Evolutionary conservation across 257 asterid genomes (phyloP).

Genomic region (Gentiana dahurica): DNA sequence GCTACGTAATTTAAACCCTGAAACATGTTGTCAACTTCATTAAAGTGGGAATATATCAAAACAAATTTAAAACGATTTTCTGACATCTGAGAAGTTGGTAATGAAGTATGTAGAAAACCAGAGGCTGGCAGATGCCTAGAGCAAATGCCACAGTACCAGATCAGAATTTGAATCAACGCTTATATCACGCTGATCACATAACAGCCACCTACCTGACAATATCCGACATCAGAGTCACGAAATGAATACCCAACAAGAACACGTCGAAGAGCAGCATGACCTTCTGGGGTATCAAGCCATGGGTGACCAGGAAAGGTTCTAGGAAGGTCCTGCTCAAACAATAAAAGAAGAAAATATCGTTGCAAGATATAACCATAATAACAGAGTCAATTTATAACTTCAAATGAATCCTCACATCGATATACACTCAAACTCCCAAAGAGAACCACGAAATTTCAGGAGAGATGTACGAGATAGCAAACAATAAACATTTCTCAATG

Average conservation of each 20-base stretch:
- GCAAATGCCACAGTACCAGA: no score
- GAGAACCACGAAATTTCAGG: no score
- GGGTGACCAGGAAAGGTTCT: conserved; percentile 99
- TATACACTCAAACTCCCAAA: no score
- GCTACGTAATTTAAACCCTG: conserved; percentile 97
- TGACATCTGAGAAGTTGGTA: not conserved
- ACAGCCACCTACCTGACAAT: conserved; percentile 65
- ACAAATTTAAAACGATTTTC: not conserved
- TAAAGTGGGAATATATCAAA: not conserved
- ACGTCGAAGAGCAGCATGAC: conserved; percentile 93
- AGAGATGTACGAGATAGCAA: no score
- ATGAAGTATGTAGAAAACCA: not conserved
- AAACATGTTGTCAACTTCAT: conserved; percentile 3
- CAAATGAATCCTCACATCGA: no score
- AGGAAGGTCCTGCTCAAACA: conserved; percentile 69
- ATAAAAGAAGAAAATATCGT: not conserved
- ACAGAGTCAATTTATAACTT: no score
- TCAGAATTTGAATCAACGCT: no score
- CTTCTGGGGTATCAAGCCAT: conserved; percentile 88
- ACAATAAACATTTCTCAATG: no score
- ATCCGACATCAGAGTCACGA: conserved; percentile 98
- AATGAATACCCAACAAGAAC: conserved; percentile 95
- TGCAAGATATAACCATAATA: no score
- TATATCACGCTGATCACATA: not conserved
- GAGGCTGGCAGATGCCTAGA: no score